phyloP scores from a whole-genome alignment of 169 alveolate genomes.

The Eimeria sp. region DNA sequence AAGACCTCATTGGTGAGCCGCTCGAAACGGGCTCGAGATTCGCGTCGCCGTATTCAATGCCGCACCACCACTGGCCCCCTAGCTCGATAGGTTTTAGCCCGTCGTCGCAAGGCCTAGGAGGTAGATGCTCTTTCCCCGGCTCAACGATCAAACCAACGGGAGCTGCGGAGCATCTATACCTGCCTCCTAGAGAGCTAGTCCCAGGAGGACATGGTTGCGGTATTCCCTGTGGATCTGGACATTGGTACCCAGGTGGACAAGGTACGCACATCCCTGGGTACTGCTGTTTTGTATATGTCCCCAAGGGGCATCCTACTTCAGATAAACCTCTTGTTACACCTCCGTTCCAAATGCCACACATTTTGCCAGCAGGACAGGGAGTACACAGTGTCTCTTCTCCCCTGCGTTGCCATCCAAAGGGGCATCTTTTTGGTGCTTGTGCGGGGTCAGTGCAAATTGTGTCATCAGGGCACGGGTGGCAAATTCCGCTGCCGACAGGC shows the following conservation, averaged over 20 bases:
- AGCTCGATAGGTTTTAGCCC: constrained; percentile 42
- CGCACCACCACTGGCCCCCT: constrained; percentile 63
- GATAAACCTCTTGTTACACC: not conserved
- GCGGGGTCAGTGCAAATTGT: constrained; percentile 65
- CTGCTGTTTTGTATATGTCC: constrained; percentile 52
- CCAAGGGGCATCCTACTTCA: constrained; percentile 33
- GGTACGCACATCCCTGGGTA: constrained; percentile 66
- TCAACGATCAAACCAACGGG: constrained; percentile 50
- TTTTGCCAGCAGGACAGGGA: constrained; percentile 62
- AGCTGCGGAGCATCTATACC: constrained; percentile 25
- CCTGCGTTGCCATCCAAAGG: constrained; percentile 70
- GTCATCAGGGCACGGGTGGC: constrained; percentile 54
- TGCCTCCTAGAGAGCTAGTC: constrained; percentile 60
- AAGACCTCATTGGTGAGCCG: constrained; percentile 20
- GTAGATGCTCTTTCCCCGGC: constrained; percentile 47
- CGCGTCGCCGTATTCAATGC: constrained; percentile 34
- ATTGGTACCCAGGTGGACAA: constrained; percentile 72
- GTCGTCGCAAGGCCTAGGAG: constrained; percentile 50
- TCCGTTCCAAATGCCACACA: constrained; percentile 53
- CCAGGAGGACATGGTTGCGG: constrained; percentile 71
- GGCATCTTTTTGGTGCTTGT: constrained; percentile 41
- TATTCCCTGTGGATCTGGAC: constrained; percentile 29
- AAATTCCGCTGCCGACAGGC: constrained; percentile 50
- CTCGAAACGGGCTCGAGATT: not conserved
- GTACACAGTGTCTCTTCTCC: constrained; percentile 57